phyloP scores from a whole-genome alignment of 2,329 filamentous ascomycete species.

The Echinosphaeria canescens region DNA sequence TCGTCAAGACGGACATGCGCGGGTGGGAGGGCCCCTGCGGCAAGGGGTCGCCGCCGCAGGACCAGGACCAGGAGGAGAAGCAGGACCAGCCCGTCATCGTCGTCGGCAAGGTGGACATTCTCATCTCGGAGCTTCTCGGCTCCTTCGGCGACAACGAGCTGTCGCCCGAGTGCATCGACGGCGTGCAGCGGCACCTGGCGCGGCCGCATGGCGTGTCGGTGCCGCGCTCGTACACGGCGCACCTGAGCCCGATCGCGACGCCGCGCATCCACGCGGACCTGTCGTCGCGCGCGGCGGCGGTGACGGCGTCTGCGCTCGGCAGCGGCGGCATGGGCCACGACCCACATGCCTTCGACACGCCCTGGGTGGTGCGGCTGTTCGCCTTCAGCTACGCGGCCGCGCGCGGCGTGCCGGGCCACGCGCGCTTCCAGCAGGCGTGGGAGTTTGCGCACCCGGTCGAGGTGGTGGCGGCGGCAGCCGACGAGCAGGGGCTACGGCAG shows the following conservation, averaged over 20 bases:
- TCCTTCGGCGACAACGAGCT: constrained; percentile 97
- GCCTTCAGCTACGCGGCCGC: constrained; percentile 72
- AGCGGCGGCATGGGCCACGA: too few relatives aligned
- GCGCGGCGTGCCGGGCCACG: constrained; percentile 24
- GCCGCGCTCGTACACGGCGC: constrained; percentile 79
- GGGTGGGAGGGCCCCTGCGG: constrained; percentile 64
- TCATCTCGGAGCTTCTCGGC: constrained; percentile 83
- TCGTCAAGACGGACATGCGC: constrained; percentile 95
- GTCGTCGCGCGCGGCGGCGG: constrained; percentile 25
- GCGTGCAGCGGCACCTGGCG: constrained; percentile 75
- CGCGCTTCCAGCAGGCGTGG: constrained; percentile 57
- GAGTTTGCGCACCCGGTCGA: constrained; percentile 62
- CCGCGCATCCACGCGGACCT: constrained; percentile 76
- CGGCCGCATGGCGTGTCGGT: constrained; percentile 76
- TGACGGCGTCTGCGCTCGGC: too few relatives aligned
- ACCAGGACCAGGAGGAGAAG: too few relatives aligned
- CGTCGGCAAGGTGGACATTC: constrained; percentile 52
- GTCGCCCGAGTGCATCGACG: constrained; percentile 83
- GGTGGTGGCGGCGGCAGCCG: constrained; percentile 9
- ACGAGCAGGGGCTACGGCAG: too few relatives aligned
- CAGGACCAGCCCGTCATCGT: too few relatives aligned
- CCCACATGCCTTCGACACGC: constrained; percentile 61
- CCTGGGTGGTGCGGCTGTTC: constrained; percentile 86
- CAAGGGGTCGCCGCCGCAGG: constrained; percentile 16
- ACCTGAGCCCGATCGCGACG: constrained; percentile 77